These are phyloP conservation scores for Malassezia caprae DNA, from an alignment of 1,284 basidiomycete species.

Conservation along the genomic window DNA sequence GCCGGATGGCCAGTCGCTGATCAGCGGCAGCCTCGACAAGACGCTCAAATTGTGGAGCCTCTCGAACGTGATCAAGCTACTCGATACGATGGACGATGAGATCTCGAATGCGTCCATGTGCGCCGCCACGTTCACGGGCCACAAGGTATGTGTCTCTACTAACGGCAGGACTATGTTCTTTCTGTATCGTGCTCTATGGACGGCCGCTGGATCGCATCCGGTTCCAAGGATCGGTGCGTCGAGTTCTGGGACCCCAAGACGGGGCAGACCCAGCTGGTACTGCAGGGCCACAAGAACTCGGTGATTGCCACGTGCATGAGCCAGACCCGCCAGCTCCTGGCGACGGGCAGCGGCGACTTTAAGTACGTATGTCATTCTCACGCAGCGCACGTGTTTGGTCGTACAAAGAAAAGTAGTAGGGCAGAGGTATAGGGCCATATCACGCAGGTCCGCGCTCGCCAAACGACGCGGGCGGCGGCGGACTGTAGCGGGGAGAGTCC, in stretches of 20 bases:
- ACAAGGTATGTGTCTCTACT: slow-evolving; percentile 58
- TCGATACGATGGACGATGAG: slow-evolving; percentile 33
- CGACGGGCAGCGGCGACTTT: slow-evolving; percentile 79
- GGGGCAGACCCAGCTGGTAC: slow-evolving; percentile 66
- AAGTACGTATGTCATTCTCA: slow-evolving; percentile 28
- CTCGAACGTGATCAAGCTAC: slow-evolving; percentile 50
- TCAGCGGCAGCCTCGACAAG: slow-evolving; percentile 75
- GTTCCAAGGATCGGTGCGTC: slow-evolving; percentile 79
- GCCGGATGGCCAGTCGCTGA: slow-evolving; percentile 65
- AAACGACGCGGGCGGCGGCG: neutral
- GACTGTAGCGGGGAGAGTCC: neutral
- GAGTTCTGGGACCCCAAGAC: slow-evolving; percentile 64
- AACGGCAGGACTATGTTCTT: slow-evolving; percentile 61
- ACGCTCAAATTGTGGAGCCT: slow-evolving; percentile 82
- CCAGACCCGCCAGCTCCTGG: slow-evolving; percentile 63
- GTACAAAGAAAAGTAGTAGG: slow-evolving; percentile 27
- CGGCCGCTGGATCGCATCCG: slow-evolving; percentile 75
- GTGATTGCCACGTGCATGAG: slow-evolving; percentile 77
- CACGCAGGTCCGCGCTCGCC: neutral
- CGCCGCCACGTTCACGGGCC: slow-evolving; percentile 68
- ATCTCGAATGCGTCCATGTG: slow-evolving; percentile 53
- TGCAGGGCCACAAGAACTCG: slow-evolving; percentile 84
- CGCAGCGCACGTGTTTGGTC: slow-evolving; percentile 38
- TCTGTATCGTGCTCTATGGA: slow-evolving; percentile 72
- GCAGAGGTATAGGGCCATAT: neutral